Evolutionary conservation across 2,329 filamentous ascomycete species (phyloP).

Genomic region (Colletotrichum kahawae): DNA sequence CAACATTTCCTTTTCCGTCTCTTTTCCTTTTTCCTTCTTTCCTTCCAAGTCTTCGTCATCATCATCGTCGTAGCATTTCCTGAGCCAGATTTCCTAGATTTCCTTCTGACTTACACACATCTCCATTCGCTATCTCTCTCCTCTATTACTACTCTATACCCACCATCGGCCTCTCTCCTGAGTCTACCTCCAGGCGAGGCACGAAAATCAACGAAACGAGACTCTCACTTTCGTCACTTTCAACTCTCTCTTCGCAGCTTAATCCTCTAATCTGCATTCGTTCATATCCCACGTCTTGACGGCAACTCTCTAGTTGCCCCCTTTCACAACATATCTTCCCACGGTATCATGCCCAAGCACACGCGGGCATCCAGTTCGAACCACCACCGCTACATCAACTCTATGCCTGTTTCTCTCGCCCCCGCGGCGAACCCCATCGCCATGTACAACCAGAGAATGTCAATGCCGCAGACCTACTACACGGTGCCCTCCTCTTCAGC

Average conservation of each 20-base stretch:
- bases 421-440: slow-evolving; percentile 41
- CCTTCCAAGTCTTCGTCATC: slow-evolving; percentile 12
- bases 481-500: slow-evolving; percentile 38
- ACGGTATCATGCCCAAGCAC: slow-evolving; percentile 50
- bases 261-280: slow-evolving; percentile 20
- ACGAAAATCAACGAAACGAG: background rate
- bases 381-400: slow-evolving; percentile 38
- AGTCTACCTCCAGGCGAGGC: slow-evolving; percentile 22
- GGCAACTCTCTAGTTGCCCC: slow-evolving; percentile 19
- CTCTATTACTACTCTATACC: background rate
- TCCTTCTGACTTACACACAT: background rate
- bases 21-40: slow-evolving; percentile 25
- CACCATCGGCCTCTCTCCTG: background rate
- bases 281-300: slow-evolving; percentile 20
- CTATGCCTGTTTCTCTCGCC: slow-evolving; percentile 44
- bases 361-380: slow-evolving; percentile 43
- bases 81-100: slow-evolving; percentile 15
- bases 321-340: slow-evolving; percentile 19
- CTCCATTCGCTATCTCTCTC: slow-evolving; percentile 7
- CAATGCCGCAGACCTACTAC: slow-evolving; percentile 46
- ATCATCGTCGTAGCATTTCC: slow-evolving; percentile 12
- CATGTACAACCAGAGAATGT: slow-evolving; percentile 46
- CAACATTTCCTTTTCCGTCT: slow-evolving; percentile 27
- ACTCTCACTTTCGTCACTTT: slow-evolving; percentile 1
- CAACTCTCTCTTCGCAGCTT: background rate